Evolutionary conservation across 2,329 filamentous ascomycete species (phyloP), one percentile per base, ranked within the genome.

Genomic region (Talaromyces sp.): DNA sequence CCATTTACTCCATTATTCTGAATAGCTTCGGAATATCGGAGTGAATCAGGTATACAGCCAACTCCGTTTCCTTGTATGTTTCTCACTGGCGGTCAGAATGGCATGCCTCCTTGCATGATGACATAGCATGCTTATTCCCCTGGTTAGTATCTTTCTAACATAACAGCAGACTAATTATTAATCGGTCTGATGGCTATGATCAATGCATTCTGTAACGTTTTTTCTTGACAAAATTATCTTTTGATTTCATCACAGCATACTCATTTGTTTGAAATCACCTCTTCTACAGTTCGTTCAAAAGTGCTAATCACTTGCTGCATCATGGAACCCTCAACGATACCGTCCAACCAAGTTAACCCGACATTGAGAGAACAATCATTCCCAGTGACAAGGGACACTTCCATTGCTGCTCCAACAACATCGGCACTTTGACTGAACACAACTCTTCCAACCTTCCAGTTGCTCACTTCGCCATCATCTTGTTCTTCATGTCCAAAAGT

Each of bases 381-480:
- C 6, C 62, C 62, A 25, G 62, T 64, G 56, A 64, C 62, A 39
- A 61, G 27, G n/a, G 62, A 64, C 11, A 52, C 62, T 39, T 61
- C 62, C n/a, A 61, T 31, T 35, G 62, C 19, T 5, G 62, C 37
- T 31, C 62, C 62, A 60, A 43, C 41, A 15, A 64, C 56, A 19
- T 61, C 43, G 6, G 56, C 62, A 39, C 62, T 61, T 33, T 64
- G 62, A 49, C 54, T 50, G 43, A 64, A 64, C 10, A 64, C n/a
- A 15, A 61, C 41, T 25, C 56, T 64, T 13, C 62, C 37, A n/a
- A 64, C 49, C 8, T 8, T 58, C 49, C 43, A 35, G n/a, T 19
- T 50, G 3, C 19, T 43, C 3, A 22, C 7, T n/a, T 25, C 17
- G 19, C 11, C n/a, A 2, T 5, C 17, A 8, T 52, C 33, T 25